phyloP scores from a whole-genome alignment of 768 basidiomycete genomes.

The Pulveroboletus ravenelii region DNA sequence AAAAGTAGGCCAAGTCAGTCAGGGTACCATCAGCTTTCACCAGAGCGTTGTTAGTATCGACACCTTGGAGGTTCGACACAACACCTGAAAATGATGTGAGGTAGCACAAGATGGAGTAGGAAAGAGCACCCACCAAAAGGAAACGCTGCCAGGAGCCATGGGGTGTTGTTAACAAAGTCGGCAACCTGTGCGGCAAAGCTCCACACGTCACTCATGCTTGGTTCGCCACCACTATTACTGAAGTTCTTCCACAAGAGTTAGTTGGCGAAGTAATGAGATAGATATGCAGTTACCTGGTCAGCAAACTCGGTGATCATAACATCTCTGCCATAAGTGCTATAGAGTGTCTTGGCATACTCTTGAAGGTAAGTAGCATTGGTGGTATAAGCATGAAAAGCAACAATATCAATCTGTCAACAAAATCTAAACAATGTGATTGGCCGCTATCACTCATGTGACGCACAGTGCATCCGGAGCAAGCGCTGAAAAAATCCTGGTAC shows the following conservation, averaged over 20 bases:
- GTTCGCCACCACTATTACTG: constrained; percentile 36
- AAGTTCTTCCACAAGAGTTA: constrained; percentile 44
- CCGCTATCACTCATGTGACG: constrained; percentile 20
- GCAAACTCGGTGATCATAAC: constrained; percentile 70
- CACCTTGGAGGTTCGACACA: constrained; percentile 48
- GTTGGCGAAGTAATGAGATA: neutral
- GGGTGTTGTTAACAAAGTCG: constrained; percentile 40
- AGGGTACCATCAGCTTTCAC: constrained; percentile 23
- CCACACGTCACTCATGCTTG: constrained; percentile 34
- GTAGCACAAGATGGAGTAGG: neutral
- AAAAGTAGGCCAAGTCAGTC: constrained; percentile 47
- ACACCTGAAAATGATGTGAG: constrained; percentile 37
- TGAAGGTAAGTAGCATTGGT: constrained; percentile 41
- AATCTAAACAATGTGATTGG: neutral
- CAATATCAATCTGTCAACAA: constrained; percentile 43
- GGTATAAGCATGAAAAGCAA: constrained; percentile 72
- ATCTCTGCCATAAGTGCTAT: constrained; percentile 37
- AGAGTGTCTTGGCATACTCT: constrained; percentile 44
- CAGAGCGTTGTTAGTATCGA: constrained; percentile 51
- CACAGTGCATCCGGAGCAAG: constrained; percentile 39
- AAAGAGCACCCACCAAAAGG: constrained; percentile 53
- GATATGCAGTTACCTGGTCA: constrained; percentile 44
- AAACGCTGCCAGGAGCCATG: constrained; percentile 36
- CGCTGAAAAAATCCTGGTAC: constrained; percentile 52
- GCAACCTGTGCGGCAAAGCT: constrained; percentile 42